Base-by-base conservation (phyloP, 352 stramenopile genomes). In the Blastocystis sp. region DNA sequence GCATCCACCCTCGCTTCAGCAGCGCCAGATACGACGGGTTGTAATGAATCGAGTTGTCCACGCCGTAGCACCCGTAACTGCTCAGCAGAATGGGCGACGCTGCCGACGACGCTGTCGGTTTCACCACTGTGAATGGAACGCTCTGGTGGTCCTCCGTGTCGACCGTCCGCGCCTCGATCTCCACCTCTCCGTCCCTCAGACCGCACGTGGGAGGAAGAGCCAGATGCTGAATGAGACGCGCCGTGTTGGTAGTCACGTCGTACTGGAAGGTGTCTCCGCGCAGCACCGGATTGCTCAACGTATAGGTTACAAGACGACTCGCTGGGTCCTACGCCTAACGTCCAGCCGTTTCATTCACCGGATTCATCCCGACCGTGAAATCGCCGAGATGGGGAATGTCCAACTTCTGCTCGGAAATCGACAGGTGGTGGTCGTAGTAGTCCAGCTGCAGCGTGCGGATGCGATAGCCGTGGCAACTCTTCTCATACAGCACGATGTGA, bases 391-490 rank as follows among this genome's bases (percentile, higher is more conserved):
- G 74, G 21, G 51, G 51, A 24, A 85, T 69, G 2, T 33, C 26
- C 33, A 85, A 37, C 37, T 37, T 37, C 26, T 85, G 74, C 60
- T 85, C 74, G 21, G 74, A 85, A 26, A 85, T 85, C 26, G 51
- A 60, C 4, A 85, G 55, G 66, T 85, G 33, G 50, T 85, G 31
- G 31, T 85, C 74, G 45, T 66, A 85, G 19, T 50, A 39, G 60
- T 85, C 74, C 16, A 85, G 51, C 37, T 85, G 74, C 3, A 85
- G 74, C 12, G 74, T 45, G 10, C 74, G 74, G 35, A 85, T 85
- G n/a, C 74, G 55, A 69, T 69, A 85, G 13, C 74, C 74, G 45
- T 85, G 74, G 37, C 74, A 85, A 45, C 74, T 85, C 74, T 85
- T 85, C 55, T 85, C 74, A 31, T 85, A 85, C 16, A 85, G 51